A percentile compares a stretch with the other conserved stretches of the same genome.
Conservation (phyloP, 2,329 filamentous ascomycete species). For the Penicillium thymicola region DNA sequence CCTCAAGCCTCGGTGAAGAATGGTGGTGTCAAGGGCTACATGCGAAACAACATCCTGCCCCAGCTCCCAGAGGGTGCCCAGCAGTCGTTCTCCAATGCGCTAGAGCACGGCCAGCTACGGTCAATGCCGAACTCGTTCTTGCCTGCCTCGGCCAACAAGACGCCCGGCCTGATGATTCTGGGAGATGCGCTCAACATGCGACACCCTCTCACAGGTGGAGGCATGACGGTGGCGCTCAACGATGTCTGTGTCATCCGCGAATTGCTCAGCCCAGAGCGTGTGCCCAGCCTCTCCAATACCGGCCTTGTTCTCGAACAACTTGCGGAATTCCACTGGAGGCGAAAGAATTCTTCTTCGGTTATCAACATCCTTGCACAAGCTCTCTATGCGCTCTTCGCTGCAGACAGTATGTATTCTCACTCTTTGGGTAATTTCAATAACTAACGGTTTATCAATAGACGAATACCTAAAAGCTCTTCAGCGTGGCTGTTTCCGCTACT, state of each 20-base stretch:
- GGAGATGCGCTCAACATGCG: conserved; percentile 99
- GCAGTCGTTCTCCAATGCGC: conserved; percentile 69
- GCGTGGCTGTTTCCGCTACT: conserved; percentile 89
- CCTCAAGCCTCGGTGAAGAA: conserved; percentile 68
- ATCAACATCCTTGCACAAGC: conserved; percentile 98
- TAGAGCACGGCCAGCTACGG: conserved; percentile 74
- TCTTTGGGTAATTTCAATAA: neutral
- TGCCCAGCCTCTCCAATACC: conserved; percentile 69
- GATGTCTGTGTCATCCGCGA: conserved; percentile 77
- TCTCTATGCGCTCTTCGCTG: conserved; percentile 86
- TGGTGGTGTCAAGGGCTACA: conserved; percentile 82
- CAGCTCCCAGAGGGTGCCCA: conserved; percentile 68
- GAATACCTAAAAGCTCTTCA: conserved; percentile 74
- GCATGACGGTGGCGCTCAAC: conserved; percentile 97
- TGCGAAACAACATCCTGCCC: conserved; percentile 75
- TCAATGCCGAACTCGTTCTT: conserved; percentile 97
- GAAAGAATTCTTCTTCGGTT: conserved; percentile 77
- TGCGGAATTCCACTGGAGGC: conserved; percentile 75
- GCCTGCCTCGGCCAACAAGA: conserved; percentile 69
- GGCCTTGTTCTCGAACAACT: conserved; percentile 65
- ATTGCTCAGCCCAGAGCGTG: conserved; percentile 65
- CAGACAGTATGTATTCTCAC: conserved; percentile 53
- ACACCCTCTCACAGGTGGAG: conserved; percentile 93
- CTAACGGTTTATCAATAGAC: conserved; percentile 42
- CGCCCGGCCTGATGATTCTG: conserved; percentile 72